Evolutionary conservation across 2,329 filamentous ascomycete species (phyloP).

Genomic region (Trichocomaceae sp.): DNA sequence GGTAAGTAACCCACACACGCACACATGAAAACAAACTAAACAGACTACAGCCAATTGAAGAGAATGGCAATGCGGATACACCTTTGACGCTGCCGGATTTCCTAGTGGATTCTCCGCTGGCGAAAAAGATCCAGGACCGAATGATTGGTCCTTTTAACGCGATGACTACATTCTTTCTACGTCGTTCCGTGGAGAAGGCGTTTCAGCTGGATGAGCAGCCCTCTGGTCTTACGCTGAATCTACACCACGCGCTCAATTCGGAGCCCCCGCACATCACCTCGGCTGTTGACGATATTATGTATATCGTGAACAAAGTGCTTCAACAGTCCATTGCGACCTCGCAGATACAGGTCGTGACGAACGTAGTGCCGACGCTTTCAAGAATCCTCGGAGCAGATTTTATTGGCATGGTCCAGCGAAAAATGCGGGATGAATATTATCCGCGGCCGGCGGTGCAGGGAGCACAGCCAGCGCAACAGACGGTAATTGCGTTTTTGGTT

Average conservation of each 20-base stretch:
- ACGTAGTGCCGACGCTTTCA: constrained; percentile 69
- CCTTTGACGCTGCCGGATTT: constrained; percentile 59
- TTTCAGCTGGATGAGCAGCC: constrained; percentile 94
- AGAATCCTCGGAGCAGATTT: constrained; percentile 83
- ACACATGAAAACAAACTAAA: constrained; percentile 7
- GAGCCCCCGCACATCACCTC: constrained; percentile 89
- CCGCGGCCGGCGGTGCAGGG: constrained; percentile 73
- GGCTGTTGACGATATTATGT: constrained; percentile 98
- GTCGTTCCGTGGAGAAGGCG: constrained; percentile 90
- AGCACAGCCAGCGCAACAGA: constrained; percentile 77
- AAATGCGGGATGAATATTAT: constrained; percentile 95
- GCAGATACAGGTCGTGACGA: constrained; percentile 69
- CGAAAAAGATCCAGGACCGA: constrained; percentile 67
- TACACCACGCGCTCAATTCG: constrained; percentile 62
- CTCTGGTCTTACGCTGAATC: constrained; percentile 67
- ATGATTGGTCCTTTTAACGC: constrained; percentile 76
- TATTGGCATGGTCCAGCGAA: constrained; percentile 91
- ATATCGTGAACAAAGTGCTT: constrained; percentile 89
- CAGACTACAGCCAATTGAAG: constrained; percentile 43
- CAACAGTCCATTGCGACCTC: constrained; percentile 81
- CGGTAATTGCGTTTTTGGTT: constrained; percentile 81
- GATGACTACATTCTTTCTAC: constrained; percentile 95
- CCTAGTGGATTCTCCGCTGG: constrained; percentile 69
- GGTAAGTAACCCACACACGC: constrained; percentile 26
- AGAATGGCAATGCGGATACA: constrained; percentile 51